Percentiles rank a stretch among this genome's conserved stretches.
These are phyloP conservation scores for Debaryomyces subglobosus DNA, from an alignment of 1,139 yeast genomes.

Conservation along the genomic window DNA sequence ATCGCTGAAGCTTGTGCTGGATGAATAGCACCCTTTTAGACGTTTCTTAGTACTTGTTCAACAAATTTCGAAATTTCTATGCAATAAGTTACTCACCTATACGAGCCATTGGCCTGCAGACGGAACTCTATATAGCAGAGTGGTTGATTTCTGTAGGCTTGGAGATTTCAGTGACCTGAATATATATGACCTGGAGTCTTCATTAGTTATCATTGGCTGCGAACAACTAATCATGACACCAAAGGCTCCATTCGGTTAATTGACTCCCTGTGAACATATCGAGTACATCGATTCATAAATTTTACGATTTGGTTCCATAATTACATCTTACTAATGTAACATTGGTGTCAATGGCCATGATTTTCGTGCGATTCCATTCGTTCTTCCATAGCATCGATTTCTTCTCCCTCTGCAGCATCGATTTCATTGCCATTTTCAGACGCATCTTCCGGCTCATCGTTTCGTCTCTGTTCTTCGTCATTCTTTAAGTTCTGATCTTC, in stretches of 20 bases:
- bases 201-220: neutral
- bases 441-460: slow-evolving; percentile 9
- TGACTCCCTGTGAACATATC: neutral
- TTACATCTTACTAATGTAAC: no score
- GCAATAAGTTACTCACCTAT: neutral
- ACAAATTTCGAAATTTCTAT: neutral
- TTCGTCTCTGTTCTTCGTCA: slow-evolving; percentile 11
- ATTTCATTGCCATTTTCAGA: slow-evolving; percentile 2
- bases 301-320: no score
- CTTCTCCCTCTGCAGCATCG: slow-evolving; percentile 9
- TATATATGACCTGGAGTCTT: no score
- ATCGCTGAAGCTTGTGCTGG: neutral
- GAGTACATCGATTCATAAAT: neutral
- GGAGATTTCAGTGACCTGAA: no score
- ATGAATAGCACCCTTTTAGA: neutral
- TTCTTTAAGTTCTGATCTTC: slow-evolving; percentile 17
- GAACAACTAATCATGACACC: neutral
- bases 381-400: slow-evolving; percentile 7
- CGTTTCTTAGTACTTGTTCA: neutral
- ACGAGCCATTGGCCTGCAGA: neutral
- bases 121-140: neutral
- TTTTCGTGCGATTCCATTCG: neutral
- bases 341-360: neutral
- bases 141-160: no score
- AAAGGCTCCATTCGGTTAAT: neutral